Conservation (phyloP, 2,329 filamentous ascomycete species). For the Aspergillus melleus region DNA sequence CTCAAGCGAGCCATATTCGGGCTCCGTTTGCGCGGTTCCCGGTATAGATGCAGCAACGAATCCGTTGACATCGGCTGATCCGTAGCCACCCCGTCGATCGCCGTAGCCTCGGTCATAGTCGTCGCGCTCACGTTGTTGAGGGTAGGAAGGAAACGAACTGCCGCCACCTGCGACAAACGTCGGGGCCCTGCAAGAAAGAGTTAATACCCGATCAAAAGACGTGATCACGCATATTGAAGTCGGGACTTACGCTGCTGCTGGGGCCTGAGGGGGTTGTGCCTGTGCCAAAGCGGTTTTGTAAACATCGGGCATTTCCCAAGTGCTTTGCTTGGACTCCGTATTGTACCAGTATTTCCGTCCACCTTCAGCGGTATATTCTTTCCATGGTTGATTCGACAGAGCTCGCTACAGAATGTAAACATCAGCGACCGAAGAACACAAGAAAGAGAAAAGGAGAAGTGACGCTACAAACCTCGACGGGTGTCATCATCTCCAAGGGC, state of each 20-base stretch:
- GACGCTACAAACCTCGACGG: constrained; percentile 65
- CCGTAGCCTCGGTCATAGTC: constrained; percentile 47
- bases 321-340: constrained; percentile 84
- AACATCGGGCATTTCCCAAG: constrained; percentile 88
- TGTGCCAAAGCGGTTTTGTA: constrained; percentile 74
- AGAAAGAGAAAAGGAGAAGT: constrained; percentile 4
- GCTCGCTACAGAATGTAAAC: constrained; percentile 61
- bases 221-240: not conserved
- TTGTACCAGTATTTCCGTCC: constrained; percentile 96
- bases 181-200: constrained; percentile 43
- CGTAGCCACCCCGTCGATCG: constrained; percentile 51
- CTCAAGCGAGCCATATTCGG: constrained; percentile 75
- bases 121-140: constrained; percentile 49
- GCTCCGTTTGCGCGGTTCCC: constrained; percentile 57
- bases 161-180: constrained; percentile 62
- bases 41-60: constrained; percentile 39
- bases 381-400: constrained; percentile 82
- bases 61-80: constrained; percentile 42
- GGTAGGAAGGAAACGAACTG: constrained; percentile 43
- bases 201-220: constrained; percentile 32
- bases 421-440: constrained; percentile 16
- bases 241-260: constrained; percentile 47
- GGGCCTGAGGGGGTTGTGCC: constrained; percentile 44
- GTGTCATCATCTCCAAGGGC: constrained; percentile 82
- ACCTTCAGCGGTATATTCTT: constrained; percentile 82